These are phyloP conservation scores for Phytophthora quininea DNA, from an alignment of 352 stramenopile species.

Conservation along the genomic window DNA sequence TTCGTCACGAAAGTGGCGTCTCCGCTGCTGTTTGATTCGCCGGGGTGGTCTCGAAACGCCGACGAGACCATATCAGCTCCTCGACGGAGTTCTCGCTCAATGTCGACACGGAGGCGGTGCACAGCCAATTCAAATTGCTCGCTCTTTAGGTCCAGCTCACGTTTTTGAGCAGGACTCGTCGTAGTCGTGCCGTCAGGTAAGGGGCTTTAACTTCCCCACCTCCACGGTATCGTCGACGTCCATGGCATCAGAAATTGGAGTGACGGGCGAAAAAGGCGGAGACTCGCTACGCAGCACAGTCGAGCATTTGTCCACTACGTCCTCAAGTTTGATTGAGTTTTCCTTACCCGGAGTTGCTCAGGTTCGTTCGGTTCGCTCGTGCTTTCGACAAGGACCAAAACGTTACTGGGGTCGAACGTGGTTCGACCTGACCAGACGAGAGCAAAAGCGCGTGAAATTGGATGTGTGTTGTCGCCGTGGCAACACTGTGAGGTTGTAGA, in stretches of 20 bases:
- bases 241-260: not conserved
- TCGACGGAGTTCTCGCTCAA: not conserved
- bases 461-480: too few relatives aligned
- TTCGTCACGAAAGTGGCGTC: slow-evolving; percentile 3
- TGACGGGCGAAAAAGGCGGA: not conserved
- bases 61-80: not conserved
- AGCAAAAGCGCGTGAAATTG: not conserved
- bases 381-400: not conserved
- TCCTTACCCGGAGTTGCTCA: not conserved
- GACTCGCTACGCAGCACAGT: not conserved
- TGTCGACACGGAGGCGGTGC: not conserved
- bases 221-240: not conserved
- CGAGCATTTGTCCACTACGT: not conserved
- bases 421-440: slow-evolving; percentile 1
- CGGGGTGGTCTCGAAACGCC: not conserved
- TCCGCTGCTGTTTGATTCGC: not conserved
- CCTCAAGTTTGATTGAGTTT: not conserved
- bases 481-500: too few relatives aligned
- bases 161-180: not conserved
- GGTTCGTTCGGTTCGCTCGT: not conserved
- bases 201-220: too few relatives aligned
- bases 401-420: not conserved
- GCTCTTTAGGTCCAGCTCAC: not conserved
- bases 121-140: not conserved
- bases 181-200: not conserved